Evolutionary conservation across 306 rosid genomes (phyloP).

Genomic region (Lathyrus tuberosus): DNA sequence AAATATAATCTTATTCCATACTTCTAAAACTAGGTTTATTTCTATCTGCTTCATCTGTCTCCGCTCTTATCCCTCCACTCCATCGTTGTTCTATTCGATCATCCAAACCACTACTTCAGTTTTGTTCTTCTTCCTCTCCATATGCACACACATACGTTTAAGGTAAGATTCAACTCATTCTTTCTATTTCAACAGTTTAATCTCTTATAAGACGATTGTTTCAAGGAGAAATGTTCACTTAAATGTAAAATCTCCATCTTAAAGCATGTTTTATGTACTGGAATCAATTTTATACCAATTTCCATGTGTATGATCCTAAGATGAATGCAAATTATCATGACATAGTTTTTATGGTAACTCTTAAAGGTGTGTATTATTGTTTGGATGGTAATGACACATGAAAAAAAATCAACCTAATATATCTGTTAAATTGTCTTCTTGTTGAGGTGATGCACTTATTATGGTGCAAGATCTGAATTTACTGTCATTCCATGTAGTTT

Average conservation of each 20-base stretch:
- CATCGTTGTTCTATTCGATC: no score
- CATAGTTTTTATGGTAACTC: background rate
- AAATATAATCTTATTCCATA: no score
- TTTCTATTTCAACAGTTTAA: background rate
- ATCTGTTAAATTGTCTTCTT: background rate
- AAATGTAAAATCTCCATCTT: background rate
- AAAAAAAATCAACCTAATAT: background rate
- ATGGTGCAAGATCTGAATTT: no score
- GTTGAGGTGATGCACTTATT: no score
- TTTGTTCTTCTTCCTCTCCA: no score
- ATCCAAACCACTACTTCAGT: no score
- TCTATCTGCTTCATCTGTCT: no score
- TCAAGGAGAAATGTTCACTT: background rate
- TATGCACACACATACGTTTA: no score
- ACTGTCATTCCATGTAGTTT: no score
- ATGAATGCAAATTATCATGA: background rate
- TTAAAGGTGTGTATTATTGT: background rate
- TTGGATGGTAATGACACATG: background rate
- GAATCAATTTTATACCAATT: background rate
- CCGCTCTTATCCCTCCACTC: no score
- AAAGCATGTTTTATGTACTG: background rate
- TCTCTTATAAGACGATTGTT: background rate
- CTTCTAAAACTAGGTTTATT: no score
- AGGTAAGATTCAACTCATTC: no score
- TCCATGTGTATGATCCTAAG: background rate